Base-by-base conservation (phyloP, 2,329 filamentous ascomycete species). In the Phyllosticta citriasiana region DNA sequence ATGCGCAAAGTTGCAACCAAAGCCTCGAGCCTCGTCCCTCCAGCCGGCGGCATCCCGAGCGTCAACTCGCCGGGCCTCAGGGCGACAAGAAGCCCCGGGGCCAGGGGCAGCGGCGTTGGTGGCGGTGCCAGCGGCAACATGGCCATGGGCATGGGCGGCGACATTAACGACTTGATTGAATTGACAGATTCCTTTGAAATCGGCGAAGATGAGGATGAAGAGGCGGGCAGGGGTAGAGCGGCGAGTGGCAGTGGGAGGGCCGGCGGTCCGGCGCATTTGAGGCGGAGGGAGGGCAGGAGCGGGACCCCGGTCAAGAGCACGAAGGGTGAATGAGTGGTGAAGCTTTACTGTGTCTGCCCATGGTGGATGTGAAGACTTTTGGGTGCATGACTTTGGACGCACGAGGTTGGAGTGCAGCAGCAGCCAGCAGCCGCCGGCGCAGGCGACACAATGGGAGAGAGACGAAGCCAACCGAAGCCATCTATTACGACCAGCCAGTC, bases 1-100 rank as follows among this genome's bases (percentile, higher is more conserved):
- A 79, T 97, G 63, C 82, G 92, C 63, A 90, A 91, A 64, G 86
- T 96, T 47, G 90, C 91, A 63, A 79, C 82, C 5, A 87, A 86
- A 69, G 80, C 82, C 4, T 69, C 71, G 19, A 58, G 55, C 30
- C 55, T 62, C 33, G 56, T 62, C 3, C 60, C 60, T 10, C 60
- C 60, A 5, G 60, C 60, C 4, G 51, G 40, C 33, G 47, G 55
- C n/a, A 53, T 24, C 2, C 22, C 52, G 16, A 53, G 2, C 1
- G 22, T 24, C 22, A 53, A 53, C 4, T 57, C 59, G 19, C 54
- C 55, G 12, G 30, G 55, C 19, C 22, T 24, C 14, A 19, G 52
- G 16, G 52, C 22, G 19, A 53, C 52, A 19, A 19, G 40, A 7
- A 47, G 40, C 14, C 16, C 16, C 25, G 16, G 16, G 22, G 52